phyloP scores from a whole-genome alignment of 306 rosid genomes.

The Argentina anserina region DNA sequence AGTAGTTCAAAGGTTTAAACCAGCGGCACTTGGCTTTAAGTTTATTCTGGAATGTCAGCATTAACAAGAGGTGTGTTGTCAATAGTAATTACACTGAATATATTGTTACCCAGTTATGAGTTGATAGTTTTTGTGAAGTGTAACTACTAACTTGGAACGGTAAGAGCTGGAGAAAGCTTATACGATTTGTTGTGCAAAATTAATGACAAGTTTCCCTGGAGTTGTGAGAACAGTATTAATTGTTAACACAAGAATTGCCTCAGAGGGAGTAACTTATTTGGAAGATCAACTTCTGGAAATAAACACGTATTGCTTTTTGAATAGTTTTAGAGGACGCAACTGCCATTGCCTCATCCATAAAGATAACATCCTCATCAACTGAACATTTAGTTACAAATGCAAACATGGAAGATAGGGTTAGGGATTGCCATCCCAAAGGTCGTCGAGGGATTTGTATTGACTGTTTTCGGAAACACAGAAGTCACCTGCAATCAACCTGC shows the following conservation, averaged over 20 bases:
- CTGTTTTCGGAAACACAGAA: slow-evolving; percentile 40
- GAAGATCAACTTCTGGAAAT: slow-evolving; percentile 2
- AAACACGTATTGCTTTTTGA: background rate
- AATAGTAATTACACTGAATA: background rate
- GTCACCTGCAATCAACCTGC: slow-evolving; percentile 27
- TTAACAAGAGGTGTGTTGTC: background rate
- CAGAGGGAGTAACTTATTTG: too few species aligned
- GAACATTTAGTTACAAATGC: background rate
- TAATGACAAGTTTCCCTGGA: background rate
- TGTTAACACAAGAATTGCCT: too few species aligned
- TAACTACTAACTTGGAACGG: background rate
- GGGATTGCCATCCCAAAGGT: slow-evolving; percentile 48
- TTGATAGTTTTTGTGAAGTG: background rate
- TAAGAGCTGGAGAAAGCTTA: background rate
- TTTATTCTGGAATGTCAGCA: background rate
- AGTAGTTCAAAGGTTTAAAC: background rate
- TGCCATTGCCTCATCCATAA: background rate
- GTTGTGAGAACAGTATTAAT: too few species aligned
- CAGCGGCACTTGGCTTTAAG: slow-evolving; percentile 4
- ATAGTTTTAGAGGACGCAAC: background rate
- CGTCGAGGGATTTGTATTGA: slow-evolving; percentile 41
- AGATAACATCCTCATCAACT: background rate
- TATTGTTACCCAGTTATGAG: background rate
- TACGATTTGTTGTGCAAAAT: background rate
- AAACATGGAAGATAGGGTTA: background rate